Base-by-base conservation (phyloP, 345 rosid genomes). In the Isatis tinctoria region DNA sequence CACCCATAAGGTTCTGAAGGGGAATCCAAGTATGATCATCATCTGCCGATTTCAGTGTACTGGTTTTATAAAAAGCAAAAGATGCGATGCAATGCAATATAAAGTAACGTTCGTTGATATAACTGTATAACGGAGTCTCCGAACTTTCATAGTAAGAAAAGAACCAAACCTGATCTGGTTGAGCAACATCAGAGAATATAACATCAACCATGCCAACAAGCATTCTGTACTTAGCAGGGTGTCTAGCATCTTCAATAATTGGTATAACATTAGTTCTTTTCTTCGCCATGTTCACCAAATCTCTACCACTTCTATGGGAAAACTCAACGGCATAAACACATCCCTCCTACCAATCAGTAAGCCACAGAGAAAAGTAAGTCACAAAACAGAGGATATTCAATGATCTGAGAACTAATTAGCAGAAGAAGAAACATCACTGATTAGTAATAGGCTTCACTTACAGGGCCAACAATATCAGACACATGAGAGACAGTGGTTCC, bases 401-500 rank as follows among this genome's bases (percentile, higher is more conserved):
- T 4, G 1, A 8, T 8, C 5, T 14, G 6, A 58, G 6, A 6
- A 2, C 8, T 58, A 69, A 8, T n/a, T 44, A 67, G 14, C 37
- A 26, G 8, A 16, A 26, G 35, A 13, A 52, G 26, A 53, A 6
- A 27, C 28, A 54, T n/a, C 12, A n/a, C 4, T 3, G 37, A 10
- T 30, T 56, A 16, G 39, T 18, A 8, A 2, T 8, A 8, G 18
- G 48, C 2, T 56, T 48, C 10, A 75, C 96, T 84, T 83, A 96
- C 98, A 56, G 95, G 98, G 28, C 99, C 98, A 85, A 92, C 98
- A 69, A 96, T 6, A 51, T 92, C 99, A 18, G 99, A 96, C 0
- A 95, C 99, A 71, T 96, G 99, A 39, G 99, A 96, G 9, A 96
- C 99, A n/a, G 98, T 89, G 18, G 99, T 96, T 20, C 99, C 99